Base-by-base conservation (phyloP, 331 rosid species). In the Malus hybrid region DNA sequence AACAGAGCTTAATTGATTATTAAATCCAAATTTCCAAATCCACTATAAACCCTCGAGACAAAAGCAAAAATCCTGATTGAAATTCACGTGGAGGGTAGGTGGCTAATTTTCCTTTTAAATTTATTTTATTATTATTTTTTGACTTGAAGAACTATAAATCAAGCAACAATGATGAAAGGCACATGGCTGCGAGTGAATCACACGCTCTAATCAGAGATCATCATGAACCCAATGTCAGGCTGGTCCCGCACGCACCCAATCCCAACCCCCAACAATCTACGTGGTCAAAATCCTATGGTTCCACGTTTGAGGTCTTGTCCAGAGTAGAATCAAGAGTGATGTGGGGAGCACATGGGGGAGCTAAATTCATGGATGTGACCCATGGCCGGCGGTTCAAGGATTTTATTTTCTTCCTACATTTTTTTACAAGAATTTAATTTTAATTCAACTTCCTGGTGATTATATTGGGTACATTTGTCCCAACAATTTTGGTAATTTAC, bases 231-330 rank as follows among this genome's bases (percentile, higher is more conserved):
- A 14, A 7, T 63, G 66, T 58, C 73, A 66, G 66, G 73, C 29
- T 78, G 82, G 87, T 77, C 85, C 85, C 78, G 22, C 78, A 36
- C 65, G 78, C 77, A 71, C 66, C 75, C 61, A 61, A 58, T 50
- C 66, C 7, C 26, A 5, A 67, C 68, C 74, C 70, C 20, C 46
- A 39, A 32, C 57, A n/a, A 2, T 28, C 6, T 24, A 78, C 87
- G 82, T 83, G 88, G 66, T 10, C 3, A 4, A 5, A 4, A 3
- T 39, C 19, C 0, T 7, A 81, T 48, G 79, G 77, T 55, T 4
- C 81, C 75, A 70, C 75, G 57, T 28, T 33, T 20, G 1, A 24
- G 26, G 68, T 57, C 12, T 0, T 33, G 29, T 34, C 52, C 2
- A 16, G 4, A 7, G 14, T n/a, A 5, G 9, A 39, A 66, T 39